Evolutionary conservation across 345 rosid genomes (phyloP).

Genomic region (Turritis glabra): DNA sequence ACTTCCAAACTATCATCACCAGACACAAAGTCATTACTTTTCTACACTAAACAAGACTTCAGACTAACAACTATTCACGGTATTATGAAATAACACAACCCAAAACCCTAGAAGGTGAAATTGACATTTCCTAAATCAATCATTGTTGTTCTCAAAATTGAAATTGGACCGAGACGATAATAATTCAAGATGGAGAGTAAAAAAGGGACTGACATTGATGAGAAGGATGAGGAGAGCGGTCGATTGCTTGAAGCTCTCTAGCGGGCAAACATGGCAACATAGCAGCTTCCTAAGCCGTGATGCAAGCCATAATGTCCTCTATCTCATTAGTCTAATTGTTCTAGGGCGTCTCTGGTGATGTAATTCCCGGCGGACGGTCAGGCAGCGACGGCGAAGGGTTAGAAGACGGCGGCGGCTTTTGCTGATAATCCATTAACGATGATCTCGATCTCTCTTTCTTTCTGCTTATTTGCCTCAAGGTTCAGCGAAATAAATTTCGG

Average conservation of each 20-base stretch:
- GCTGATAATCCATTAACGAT: constrained; percentile 32
- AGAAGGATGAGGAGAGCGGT: constrained; percentile 95
- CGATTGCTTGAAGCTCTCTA: constrained; percentile 96
- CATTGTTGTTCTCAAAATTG: background rate
- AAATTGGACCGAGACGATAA: background rate
- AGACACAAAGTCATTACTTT: background rate
- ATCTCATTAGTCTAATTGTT: constrained; percentile 38
- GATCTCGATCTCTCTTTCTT: constrained; percentile 7
- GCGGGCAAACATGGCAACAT: constrained; percentile 97
- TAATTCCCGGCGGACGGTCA: constrained; percentile 23
- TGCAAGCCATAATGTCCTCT: constrained; percentile 74
- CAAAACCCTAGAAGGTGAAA: background rate
- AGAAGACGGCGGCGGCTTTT: constrained; percentile 25
- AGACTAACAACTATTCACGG: background rate
- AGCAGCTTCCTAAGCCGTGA: constrained; percentile 79
- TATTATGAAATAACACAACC: background rate
- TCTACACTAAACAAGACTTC: background rate
- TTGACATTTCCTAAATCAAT: background rate
- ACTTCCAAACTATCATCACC: background rate
- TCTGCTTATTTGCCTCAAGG: background rate
- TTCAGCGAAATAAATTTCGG: no score
- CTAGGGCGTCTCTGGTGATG: constrained; percentile 41
- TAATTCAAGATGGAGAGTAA: background rate
- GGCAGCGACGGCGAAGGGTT: constrained; percentile 27
- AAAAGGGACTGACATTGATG: constrained; percentile 72